Evolutionary conservation across 83 land plant genomes (phyloP).

Genomic region (Larix sibirica): DNA sequence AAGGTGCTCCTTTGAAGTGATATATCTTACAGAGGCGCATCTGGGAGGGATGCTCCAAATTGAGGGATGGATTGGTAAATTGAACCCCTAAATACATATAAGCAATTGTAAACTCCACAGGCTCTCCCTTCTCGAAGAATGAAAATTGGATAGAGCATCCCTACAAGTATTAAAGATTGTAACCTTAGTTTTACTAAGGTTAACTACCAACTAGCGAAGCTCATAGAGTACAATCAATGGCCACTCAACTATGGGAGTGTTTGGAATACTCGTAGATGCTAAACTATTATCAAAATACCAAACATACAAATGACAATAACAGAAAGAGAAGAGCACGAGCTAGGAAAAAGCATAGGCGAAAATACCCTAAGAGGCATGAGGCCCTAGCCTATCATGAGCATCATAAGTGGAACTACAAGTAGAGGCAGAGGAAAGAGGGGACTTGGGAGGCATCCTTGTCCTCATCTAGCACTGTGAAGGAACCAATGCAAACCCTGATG

Average conservation of each 20-base stretch:
- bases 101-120: not conserved
- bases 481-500: too few species aligned
- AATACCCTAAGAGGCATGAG: too few species aligned
- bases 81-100: not conserved
- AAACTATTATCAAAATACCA: too few species aligned
- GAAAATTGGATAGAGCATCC: not conserved
- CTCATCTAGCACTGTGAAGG: too few species aligned
- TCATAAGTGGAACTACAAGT: too few species aligned
- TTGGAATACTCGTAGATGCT: too few species aligned
- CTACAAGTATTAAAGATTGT: not conserved
- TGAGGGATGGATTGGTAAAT: not conserved
- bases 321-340: too few species aligned
- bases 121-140: not conserved
- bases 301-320: too few species aligned
- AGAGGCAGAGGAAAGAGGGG: too few species aligned
- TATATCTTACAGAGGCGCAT: not conserved
- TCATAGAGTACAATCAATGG: not conserved
- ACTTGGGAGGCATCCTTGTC: too few species aligned
- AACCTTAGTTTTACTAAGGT: not conserved
- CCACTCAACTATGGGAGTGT: not conserved
- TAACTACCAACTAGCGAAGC: not conserved
- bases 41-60: not conserved
- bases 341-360: too few species aligned
- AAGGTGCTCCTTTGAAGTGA: not conserved
- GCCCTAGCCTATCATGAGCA: too few species aligned